phyloP scores from a whole-genome alignment of 352 stramenopile genomes.

The Phytophthora melonis region DNA sequence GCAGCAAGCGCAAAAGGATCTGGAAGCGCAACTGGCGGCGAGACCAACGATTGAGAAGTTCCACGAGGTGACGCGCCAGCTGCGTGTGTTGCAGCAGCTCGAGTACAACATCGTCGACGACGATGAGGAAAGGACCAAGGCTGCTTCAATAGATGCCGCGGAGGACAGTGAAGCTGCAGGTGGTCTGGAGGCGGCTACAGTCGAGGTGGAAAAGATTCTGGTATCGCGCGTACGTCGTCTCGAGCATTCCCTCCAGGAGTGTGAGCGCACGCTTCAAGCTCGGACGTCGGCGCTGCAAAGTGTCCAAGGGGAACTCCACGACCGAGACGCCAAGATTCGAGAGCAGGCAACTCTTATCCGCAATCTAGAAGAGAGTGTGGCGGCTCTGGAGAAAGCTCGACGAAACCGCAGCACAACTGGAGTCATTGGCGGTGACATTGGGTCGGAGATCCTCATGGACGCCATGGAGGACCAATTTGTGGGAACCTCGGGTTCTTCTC shows the following conservation, averaged over 20 bases:
- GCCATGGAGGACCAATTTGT: constrained; percentile 72
- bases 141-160: constrained; percentile 11
- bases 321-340: constrained; percentile 50
- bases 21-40: constrained; percentile 49
- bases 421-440: constrained; percentile 52
- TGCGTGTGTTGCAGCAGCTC: constrained; percentile 94
- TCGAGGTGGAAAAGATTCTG: constrained; percentile 70
- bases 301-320: constrained; percentile 40
- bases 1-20: constrained; percentile 40
- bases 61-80: constrained; percentile 89
- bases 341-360: constrained; percentile 64
- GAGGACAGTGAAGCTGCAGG: constrained; percentile 25
- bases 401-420: constrained; percentile 23
- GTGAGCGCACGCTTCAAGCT: constrained; percentile 55
- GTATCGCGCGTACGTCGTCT: constrained; percentile 73
- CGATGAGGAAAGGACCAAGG: constrained; percentile 53
- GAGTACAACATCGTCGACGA: constrained; percentile 90
- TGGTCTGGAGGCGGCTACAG: constrained; percentile 42
- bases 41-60: constrained; percentile 89
- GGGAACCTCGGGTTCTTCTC: constrained; percentile 28
- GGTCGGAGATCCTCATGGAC: constrained; percentile 76
- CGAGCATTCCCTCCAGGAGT: constrained; percentile 76
- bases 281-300: constrained; percentile 47
- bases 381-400: constrained; percentile 59
- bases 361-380: constrained; percentile 76